Evolutionary conservation across 2,329 filamentous ascomycete species (phyloP), one percentile per base, ranked within the genome.

Genomic region (Geoglossum cookeanum): DNA sequence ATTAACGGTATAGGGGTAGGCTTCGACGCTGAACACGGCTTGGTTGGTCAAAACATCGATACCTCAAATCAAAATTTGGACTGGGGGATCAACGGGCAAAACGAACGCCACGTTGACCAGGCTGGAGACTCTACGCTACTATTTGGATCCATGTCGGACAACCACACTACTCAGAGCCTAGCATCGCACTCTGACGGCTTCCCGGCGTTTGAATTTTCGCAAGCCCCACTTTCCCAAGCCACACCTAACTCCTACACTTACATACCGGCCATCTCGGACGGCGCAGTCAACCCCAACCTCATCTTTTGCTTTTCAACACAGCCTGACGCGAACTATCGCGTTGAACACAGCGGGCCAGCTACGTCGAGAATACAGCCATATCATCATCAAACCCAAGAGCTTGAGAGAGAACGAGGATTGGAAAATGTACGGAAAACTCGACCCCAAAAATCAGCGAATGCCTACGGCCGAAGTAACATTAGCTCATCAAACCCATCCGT

Each of bases 261-360:
- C 15, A 53, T 53, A 32, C 49, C 49, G 8, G 13, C 49, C 4
- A 32, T 53, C 7, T 53, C 49, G 17, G 49, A 53, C 13, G 49
- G 49, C 5, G 49, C 44, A 11, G 42, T 57, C 55, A 57, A 57
- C 47, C 55, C 55, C 11, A 57, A 57, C 42, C 22, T 57, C 15
- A 48, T 52, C 30, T 57, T 52, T 15, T 52, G 55, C 29, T 48
- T 33, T 32, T 27, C 55, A 33, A 42, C 42, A 3, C 7, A 42
- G 3, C 39, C 55, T 22, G 32, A 3, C 11, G 27, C 47, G 6
- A 53, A 13, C 27, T 30, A 51, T 32, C 39, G 9, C 9, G 15
- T 9, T 22, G 39, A 48, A 11, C 35, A 33, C 7, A 44, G 32
- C 47, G 17, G 7, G 37, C 15, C 33, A 55, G 35, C 13, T 52